These are phyloP conservation scores for Penicillium verhagenii DNA, from an alignment of 495 filamentous ascomycete genomes.

Conservation along the genomic window DNA sequence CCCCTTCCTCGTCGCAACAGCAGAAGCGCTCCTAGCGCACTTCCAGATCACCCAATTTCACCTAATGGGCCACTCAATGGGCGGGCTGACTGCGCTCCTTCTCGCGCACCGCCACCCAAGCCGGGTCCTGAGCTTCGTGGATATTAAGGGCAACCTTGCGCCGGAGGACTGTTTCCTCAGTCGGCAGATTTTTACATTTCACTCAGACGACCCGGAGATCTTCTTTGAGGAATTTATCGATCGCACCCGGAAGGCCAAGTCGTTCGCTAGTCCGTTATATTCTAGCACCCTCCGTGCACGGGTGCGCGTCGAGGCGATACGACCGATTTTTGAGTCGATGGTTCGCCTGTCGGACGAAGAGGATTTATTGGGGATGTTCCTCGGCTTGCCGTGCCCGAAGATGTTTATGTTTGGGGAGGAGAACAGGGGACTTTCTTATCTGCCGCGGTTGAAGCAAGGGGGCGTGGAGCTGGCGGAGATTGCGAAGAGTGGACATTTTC, in stretches of 20 bases:
- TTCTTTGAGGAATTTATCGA: constrained; percentile 28
- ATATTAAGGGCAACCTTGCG: constrained; percentile 34
- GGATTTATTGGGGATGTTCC: constrained; percentile 21
- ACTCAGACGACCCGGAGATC: constrained; percentile 13
- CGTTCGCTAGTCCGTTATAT: constrained; percentile 24
- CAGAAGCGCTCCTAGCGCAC: constrained; percentile 19
- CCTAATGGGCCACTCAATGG: constrained; percentile 33
- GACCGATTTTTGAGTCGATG: constrained; percentile 29
- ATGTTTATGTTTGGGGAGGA: constrained; percentile 35
- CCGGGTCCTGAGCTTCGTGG: constrained; percentile 27
- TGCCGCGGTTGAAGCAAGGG: constrained; percentile 15
- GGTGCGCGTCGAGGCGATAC: constrained; percentile 20
- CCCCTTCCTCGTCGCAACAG: constrained; percentile 30
- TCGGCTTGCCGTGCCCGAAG: constrained; percentile 16
- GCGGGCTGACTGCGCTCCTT: constrained; percentile 26
- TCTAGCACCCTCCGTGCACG: constrained; percentile 22
- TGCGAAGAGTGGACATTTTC: constrained; percentile 26
- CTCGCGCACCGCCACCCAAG: constrained; percentile 21
- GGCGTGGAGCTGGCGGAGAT: constrained; percentile 30
- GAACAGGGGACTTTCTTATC: constrained; percentile 26
- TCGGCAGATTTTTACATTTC: constrained; percentile 28
- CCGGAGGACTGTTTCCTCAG: constrained; percentile 35
- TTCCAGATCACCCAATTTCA: constrained; percentile 26
- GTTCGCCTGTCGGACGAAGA: constrained; percentile 24
- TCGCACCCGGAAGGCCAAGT: constrained; percentile 13